Percentiles rank a stretch among this genome's conserved stretches.
Evolutionary conservation across 345 rosid genomes (phyloP).

Genomic region (Turritis glabra): DNA sequence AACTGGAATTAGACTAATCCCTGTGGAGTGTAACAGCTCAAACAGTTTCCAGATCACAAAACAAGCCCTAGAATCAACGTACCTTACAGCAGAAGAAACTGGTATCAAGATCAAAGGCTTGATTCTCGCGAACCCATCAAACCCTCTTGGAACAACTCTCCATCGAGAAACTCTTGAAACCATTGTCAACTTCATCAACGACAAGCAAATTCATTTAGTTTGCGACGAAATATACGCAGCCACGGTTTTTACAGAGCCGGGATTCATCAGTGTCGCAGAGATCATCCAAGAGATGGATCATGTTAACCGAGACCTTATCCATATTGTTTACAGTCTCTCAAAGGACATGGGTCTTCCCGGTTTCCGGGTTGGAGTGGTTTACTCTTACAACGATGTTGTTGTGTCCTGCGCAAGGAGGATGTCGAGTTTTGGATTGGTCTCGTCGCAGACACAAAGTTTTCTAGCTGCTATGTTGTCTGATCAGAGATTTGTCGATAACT

Average conservation of each 20-base stretch:
- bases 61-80: conserved; percentile 44
- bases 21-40: conserved; percentile 53
- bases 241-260: conserved; percentile 44
- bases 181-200: conserved; percentile 37
- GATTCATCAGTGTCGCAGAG: conserved; percentile 53
- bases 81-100: conserved; percentile 46
- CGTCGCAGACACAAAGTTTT: conserved; percentile 58
- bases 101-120: conserved; percentile 33
- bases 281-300: conserved; percentile 41
- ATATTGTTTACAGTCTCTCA: conserved; percentile 57
- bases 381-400: conserved; percentile 50
- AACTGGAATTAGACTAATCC: conserved; percentile 53
- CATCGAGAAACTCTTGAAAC: conserved; percentile 18
- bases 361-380: conserved; percentile 56
- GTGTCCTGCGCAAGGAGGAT: conserved; percentile 54
- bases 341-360: conserved; percentile 65
- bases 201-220: conserved; percentile 51
- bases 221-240: conserved; percentile 63
- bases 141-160: conserved; percentile 42
- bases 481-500: conserved; percentile 23
- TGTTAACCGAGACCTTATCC: conserved; percentile 43
- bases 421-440: conserved; percentile 61
- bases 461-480: conserved; percentile 42
- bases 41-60: conserved; percentile 53
- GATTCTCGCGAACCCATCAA: conserved; percentile 36